These are phyloP conservation scores for Linanthus parryae DNA, from an alignment of 148 eudicot species.

Conservation along the genomic window DNA sequence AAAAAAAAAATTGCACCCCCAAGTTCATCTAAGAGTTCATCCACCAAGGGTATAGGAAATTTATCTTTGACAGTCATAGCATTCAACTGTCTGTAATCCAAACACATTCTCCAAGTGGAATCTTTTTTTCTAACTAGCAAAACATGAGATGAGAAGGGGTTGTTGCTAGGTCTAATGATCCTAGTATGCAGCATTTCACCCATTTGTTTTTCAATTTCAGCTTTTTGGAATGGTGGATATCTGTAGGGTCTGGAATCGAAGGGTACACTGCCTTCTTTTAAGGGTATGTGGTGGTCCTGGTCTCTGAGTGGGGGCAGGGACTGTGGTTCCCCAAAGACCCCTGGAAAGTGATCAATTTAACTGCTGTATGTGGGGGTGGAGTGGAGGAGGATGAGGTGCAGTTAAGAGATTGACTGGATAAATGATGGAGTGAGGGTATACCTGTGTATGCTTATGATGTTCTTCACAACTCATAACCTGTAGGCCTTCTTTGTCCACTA, in stretches of 20 bases:
- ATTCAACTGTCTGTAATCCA: not conserved
- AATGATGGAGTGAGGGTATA: no score
- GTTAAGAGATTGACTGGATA: no score
- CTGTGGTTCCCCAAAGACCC: not conserved
- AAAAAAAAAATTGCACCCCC: not conserved
- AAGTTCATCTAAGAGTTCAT: not conserved
- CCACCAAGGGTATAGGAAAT: not conserved
- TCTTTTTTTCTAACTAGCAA: not conserved
- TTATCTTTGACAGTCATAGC: not conserved
- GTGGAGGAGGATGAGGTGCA: no score
- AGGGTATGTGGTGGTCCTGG: not conserved
- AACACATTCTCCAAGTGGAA: not conserved
- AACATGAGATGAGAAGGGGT: not conserved
- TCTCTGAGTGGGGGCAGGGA: not conserved
- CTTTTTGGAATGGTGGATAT: not conserved
- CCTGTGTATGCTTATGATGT: not conserved
- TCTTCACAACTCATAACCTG: not conserved
- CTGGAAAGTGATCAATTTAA: not conserved
- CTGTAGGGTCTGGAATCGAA: not conserved
- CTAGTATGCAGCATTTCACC: not conserved
- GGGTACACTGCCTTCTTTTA: not conserved
- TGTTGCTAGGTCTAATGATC: not conserved
- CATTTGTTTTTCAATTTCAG: not conserved
- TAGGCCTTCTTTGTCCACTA: not conserved
- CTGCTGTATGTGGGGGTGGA: not conserved